phyloP scores from a whole-genome alignment of 2,329 filamentous ascomycete species.

The Neurospora sp. region DNA sequence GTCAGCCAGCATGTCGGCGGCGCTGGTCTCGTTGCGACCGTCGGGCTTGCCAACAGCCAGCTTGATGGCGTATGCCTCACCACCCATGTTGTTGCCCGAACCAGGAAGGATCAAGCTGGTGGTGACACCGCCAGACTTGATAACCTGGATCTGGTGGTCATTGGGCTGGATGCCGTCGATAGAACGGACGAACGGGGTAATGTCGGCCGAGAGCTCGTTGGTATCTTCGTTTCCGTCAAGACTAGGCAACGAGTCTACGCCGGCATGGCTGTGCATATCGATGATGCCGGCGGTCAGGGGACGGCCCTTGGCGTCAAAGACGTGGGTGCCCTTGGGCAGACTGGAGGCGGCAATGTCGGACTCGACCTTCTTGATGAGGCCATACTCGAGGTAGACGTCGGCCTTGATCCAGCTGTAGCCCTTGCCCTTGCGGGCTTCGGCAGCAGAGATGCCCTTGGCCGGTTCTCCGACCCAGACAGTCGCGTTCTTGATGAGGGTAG shows the following conservation, averaged over 20 bases:
- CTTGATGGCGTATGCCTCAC: slow-evolving; percentile 61
- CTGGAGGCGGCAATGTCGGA: slow-evolving; percentile 30
- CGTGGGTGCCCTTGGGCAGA: slow-evolving; percentile 36
- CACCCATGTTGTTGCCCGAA: slow-evolving; percentile 64
- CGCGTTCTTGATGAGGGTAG: slow-evolving; percentile 56
- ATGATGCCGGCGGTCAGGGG: slow-evolving; percentile 58
- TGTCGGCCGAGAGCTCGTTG: slow-evolving; percentile 55
- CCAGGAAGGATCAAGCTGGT: slow-evolving; percentile 58
- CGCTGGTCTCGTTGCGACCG: slow-evolving; percentile 53
- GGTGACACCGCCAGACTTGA: slow-evolving; percentile 65
- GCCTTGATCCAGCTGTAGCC: slow-evolving; percentile 50
- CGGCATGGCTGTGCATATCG: slow-evolving; percentile 63
- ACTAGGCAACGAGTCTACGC: slow-evolving; percentile 46
- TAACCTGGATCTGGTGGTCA: slow-evolving; percentile 56
- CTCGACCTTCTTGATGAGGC: slow-evolving; percentile 48
- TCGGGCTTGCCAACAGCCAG: slow-evolving; percentile 51
- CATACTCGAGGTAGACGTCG: slow-evolving; percentile 52
- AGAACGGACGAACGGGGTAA: slow-evolving; percentile 58
- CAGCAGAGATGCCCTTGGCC: slow-evolving; percentile 35
- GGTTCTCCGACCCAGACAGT: slow-evolving; percentile 59
- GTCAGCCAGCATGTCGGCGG: slow-evolving; percentile 54
- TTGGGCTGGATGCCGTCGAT: slow-evolving; percentile 55
- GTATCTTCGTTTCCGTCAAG: slow-evolving; percentile 46
- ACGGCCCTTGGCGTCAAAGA: slow-evolving; percentile 51
- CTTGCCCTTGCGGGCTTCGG: slow-evolving; percentile 46